Evolutionary conservation across 1,139 yeast species (phyloP), one percentile per base, ranked within the genome.

Genomic region (Debaryomyces udenii): DNA sequence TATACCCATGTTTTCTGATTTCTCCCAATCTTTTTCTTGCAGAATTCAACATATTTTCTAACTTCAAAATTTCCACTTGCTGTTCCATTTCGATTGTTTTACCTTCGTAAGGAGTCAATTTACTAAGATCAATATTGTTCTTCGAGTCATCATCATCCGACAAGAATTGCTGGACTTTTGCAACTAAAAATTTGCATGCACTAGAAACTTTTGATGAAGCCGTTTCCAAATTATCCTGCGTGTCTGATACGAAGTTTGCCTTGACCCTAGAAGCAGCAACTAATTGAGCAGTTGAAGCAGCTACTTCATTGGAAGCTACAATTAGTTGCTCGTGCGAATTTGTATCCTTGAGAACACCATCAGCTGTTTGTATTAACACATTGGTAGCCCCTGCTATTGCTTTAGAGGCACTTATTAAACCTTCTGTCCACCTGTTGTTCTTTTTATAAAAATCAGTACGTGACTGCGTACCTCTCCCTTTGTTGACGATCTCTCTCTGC

Each of bases 391-490:
- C 83, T 3, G 96, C 96, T 36, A 90, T 95, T 0, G 94, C 86
- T 54, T 86, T 85, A 2, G 96, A 89, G 10, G 96, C 96, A 48
- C 96, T 86, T 31, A 90, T 83, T 42, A 89, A 79, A 27, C 97
- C 97, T 63, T 90, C 96, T 0, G 96, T 88, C 97, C 97, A 89
- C 56, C 95, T 76, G 59, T 83, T 89, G 60, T 90, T 88, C 64
- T 87, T 88, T 60, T 85, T 87, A 66, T 90, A 90, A 59, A 85
- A 90, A 31, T 87, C 89, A 3, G 89, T 81, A 43, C 81, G 73
- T 2, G 89, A 72, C 41, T 78, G 81, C 1, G 79, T 62, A 4
- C 94, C 94, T 49, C 75, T 75, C 28, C 90, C 89, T 48, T 78
- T 78, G 35, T 80, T 75, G 5, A 87, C 96, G 59, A 89, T 88